A percentile compares a stretch with the other conserved stretches of the same genome.
phyloP scores from a whole-genome alignment of 2,329 filamentous ascomycete genomes.

The Talaromyces sp. region DNA sequence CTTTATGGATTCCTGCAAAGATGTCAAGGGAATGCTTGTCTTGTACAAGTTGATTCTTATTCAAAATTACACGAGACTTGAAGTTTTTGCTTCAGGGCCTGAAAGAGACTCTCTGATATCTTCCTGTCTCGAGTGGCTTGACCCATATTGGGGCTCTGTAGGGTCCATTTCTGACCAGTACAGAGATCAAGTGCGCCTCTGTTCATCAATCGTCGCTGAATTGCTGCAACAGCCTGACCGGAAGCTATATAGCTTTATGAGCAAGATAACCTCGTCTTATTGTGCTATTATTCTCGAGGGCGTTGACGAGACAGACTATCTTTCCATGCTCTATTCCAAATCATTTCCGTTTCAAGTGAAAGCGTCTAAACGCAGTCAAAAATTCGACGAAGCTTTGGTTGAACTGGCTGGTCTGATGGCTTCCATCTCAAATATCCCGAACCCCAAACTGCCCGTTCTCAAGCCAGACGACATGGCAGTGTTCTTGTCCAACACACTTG shows the following conservation, averaged over 20 bases:
- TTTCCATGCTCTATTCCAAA: slow-evolving; percentile 86
- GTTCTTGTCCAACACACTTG: slow-evolving; percentile 71
- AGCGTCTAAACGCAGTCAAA: slow-evolving; percentile 52
- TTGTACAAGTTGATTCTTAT: slow-evolving; percentile 90
- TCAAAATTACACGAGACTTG: slow-evolving; percentile 79
- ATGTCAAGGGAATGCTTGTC: slow-evolving; percentile 84
- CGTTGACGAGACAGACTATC: slow-evolving; percentile 51
- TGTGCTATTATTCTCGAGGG: slow-evolving; percentile 65
- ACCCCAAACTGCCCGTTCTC: slow-evolving; percentile 68
- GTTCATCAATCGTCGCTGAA: slow-evolving; percentile 85
- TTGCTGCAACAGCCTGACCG: slow-evolving; percentile 73
- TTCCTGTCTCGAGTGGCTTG: slow-evolving; percentile 85
- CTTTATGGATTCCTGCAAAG: slow-evolving; percentile 84
- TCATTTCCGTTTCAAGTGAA: slow-evolving; percentile 83
- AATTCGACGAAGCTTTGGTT: slow-evolving; percentile 80
- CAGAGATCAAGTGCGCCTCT: slow-evolving; percentile 86
- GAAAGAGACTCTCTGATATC: slow-evolving; percentile 68
- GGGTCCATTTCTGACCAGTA: slow-evolving; percentile 74
- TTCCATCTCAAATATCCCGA: slow-evolving; percentile 68
- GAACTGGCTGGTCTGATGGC: slow-evolving; percentile 86
- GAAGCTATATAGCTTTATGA: slow-evolving; percentile 82
- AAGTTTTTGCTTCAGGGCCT: slow-evolving; percentile 73
- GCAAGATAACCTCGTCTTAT: slow-evolving; percentile 87
- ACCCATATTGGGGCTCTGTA: slow-evolving; percentile 82
- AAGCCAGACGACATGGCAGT: slow-evolving; percentile 71